These are phyloP conservation scores for Russula emetica DNA, from an alignment of 768 basidiomycete species.

Conservation along the genomic window DNA sequence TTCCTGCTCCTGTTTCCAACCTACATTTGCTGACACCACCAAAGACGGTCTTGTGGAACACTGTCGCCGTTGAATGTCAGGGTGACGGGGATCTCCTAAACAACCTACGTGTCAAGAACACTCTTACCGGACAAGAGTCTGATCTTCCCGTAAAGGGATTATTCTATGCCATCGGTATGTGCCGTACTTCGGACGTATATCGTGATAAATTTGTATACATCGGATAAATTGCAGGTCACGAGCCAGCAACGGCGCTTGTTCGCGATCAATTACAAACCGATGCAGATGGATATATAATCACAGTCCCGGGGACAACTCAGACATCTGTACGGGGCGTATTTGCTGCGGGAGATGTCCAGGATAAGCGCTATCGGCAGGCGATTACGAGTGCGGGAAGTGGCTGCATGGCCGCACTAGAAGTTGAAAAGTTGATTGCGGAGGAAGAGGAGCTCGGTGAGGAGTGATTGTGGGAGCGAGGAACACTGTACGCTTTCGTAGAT, in stretches of 20 bases:
- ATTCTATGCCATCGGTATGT: conserved; percentile 84
- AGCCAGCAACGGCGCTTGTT: conserved; percentile 87
- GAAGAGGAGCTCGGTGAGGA: conserved; percentile 59
- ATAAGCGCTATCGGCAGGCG: conserved; percentile 93
- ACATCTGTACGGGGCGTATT: conserved; percentile 96
- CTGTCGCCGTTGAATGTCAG: conserved; percentile 86
- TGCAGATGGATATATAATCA: conserved; percentile 92
- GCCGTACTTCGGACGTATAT: conserved; percentile 4
- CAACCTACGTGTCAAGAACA: conserved; percentile 79
- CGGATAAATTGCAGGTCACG: conserved; percentile 51
- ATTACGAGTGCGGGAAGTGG: conserved; percentile 89
- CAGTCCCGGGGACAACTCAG: conserved; percentile 92
- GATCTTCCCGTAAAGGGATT: conserved; percentile 87
- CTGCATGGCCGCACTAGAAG: conserved; percentile 96
- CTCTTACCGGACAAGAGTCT: conserved; percentile 71
- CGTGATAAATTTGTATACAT: not conserved
- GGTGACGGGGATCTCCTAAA: conserved; percentile 93
- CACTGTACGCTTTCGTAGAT: not conserved
- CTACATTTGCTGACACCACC: not conserved
- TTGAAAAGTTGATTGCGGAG: conserved; percentile 87
- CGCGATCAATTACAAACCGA: conserved; percentile 86
- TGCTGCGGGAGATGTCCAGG: conserved; percentile 98
- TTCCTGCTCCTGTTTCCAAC: conserved; percentile 23
- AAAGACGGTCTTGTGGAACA: conserved; percentile 87
- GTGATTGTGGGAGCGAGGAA: conserved; percentile 20